phyloP scores from a whole-genome alignment of 192 early-diverging fungal species.

The Mycoemilia scoparia region DNA sequence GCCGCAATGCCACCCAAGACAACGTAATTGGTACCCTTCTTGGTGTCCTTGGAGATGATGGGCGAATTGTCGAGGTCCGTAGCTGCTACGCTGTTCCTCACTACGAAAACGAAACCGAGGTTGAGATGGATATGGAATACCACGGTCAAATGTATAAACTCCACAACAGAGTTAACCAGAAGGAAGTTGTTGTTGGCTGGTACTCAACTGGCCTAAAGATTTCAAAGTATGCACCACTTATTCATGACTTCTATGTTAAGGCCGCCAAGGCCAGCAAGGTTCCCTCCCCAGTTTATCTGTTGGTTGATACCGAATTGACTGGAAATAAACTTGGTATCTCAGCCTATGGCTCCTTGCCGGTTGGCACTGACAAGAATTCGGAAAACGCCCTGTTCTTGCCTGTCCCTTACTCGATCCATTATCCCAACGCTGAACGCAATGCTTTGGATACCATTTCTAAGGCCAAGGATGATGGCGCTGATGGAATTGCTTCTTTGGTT shows the following conservation, averaged over 20 bases:
- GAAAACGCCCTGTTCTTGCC: conserved; percentile 81
- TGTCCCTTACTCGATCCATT: conserved; percentile 74
- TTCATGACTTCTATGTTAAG: conserved; percentile 63
- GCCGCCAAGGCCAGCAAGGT: conserved; percentile 46
- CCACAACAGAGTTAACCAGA: conserved; percentile 73
- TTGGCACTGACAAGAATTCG: conserved; percentile 50
- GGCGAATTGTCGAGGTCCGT: conserved; percentile 70
- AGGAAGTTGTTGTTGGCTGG: conserved; percentile 90
- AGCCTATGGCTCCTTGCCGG: conserved; percentile 50
- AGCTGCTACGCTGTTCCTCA: conserved; percentile 73
- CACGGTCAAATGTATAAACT: conserved; percentile 69
- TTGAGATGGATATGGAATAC: conserved; percentile 80
- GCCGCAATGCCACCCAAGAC: conserved; percentile 63
- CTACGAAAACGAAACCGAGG: conserved; percentile 56
- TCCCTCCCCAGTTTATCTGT: conserved; percentile 59
- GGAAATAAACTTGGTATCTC: conserved; percentile 51
- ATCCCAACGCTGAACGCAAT: conserved; percentile 75
- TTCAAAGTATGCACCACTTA: conserved; percentile 48
- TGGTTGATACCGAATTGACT: conserved; percentile 69
- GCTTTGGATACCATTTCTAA: conserved; percentile 23
- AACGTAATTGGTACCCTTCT: conserved; percentile 82
- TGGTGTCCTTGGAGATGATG: conserved; percentile 75
- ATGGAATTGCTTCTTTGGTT: conserved; percentile 36
- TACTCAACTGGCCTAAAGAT: conserved; percentile 56
- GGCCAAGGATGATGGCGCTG: conserved; percentile 16